Percentiles rank a stretch among this genome's conserved stretches.
Conservation (phyloP, 1,139 yeast species). For the Suhomyces wounanorum region DNA sequence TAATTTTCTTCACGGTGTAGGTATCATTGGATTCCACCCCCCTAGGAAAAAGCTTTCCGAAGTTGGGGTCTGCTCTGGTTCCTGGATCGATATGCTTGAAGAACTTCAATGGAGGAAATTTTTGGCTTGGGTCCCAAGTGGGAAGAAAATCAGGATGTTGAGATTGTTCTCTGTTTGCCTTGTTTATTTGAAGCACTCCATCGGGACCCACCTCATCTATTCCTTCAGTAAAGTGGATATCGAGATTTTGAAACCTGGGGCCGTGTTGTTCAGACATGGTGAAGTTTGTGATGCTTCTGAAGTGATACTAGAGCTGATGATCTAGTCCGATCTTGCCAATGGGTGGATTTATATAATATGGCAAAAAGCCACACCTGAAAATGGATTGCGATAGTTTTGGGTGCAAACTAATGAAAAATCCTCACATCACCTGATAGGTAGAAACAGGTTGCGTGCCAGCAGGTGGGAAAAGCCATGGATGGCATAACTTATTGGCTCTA, state of each 20-base stretch:
- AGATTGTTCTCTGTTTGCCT: constrained; percentile 23
- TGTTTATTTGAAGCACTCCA: constrained; percentile 40
- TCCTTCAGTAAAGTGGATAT: constrained; percentile 39
- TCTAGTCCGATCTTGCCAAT: background rate
- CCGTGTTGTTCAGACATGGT: constrained; percentile 8
- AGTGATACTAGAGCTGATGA: background rate
- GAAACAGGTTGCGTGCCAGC: constrained; percentile 4
- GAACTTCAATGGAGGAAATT: constrained; percentile 47
- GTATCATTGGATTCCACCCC: constrained; percentile 13
- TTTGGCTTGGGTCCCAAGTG: constrained; percentile 50
- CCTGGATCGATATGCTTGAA: constrained; percentile 58
- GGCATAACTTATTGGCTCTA: background rate
- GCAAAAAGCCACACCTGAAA: constrained; percentile 4
- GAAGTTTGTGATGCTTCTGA: background rate
- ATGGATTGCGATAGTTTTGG: constrained; percentile 2
- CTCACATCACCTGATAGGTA: background rate
- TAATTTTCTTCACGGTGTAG: constrained; percentile 40
- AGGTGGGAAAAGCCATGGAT: constrained; percentile 5
- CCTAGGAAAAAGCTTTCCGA: constrained; percentile 50
- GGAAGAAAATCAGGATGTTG: constrained; percentile 48
- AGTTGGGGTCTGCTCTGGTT: constrained; percentile 54
- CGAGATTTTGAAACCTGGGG: constrained; percentile 38
- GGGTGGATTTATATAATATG: background rate
- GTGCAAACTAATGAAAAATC: background rate
- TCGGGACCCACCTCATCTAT: constrained; percentile 41